Evolutionary conservation across 2,329 filamentous ascomycete species (phyloP).

Genomic region (Mycosphaerelloides madeirae): DNA sequence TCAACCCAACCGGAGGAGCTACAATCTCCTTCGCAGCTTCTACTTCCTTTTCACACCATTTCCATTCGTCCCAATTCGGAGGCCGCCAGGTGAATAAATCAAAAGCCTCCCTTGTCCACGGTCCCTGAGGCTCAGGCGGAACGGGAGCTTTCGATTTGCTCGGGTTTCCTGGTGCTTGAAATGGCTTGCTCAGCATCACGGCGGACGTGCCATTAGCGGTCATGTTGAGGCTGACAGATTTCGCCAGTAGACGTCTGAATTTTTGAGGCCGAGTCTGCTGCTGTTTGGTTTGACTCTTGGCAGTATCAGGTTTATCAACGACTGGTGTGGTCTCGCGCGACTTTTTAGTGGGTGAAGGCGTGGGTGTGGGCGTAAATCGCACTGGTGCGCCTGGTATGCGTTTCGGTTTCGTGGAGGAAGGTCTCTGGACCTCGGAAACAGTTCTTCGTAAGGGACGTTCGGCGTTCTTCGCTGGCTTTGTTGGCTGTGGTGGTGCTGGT

Average conservation of each 20-base stretch:
- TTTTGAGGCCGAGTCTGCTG: neutral
- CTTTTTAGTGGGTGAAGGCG: constrained; percentile 20
- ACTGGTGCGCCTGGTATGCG: constrained; percentile 27
- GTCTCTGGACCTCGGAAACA: constrained; percentile 15
- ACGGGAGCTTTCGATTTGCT: constrained; percentile 6
- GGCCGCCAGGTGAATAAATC: constrained; percentile 63
- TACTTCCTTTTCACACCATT: constrained; percentile 22
- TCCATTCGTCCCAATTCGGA: constrained; percentile 33
- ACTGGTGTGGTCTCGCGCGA: constrained; percentile 12
- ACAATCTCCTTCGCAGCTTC: neutral
- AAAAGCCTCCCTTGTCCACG: constrained; percentile 65
- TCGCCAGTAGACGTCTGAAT: constrained; percentile 18
- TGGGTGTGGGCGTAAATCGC: constrained; percentile 23
- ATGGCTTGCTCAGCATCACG: constrained; percentile 27
- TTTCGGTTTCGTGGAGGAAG: constrained; percentile 7
- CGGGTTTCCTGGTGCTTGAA: constrained; percentile 25
- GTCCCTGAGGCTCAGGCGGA: constrained; percentile 50
- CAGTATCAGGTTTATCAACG: neutral
- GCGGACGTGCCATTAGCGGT: constrained; percentile 23
- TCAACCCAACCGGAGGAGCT: constrained; percentile 10
- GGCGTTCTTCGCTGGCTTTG: constrained; percentile 5
- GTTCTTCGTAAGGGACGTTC: constrained; percentile 15
- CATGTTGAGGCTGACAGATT: constrained; percentile 24
- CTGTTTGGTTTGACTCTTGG: neutral
- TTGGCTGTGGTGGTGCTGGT: neutral